These are phyloP conservation scores for Podospora bellae-mahoneyi DNA, from an alignment of 495 filamentous ascomycete species.

Conservation along the genomic window DNA sequence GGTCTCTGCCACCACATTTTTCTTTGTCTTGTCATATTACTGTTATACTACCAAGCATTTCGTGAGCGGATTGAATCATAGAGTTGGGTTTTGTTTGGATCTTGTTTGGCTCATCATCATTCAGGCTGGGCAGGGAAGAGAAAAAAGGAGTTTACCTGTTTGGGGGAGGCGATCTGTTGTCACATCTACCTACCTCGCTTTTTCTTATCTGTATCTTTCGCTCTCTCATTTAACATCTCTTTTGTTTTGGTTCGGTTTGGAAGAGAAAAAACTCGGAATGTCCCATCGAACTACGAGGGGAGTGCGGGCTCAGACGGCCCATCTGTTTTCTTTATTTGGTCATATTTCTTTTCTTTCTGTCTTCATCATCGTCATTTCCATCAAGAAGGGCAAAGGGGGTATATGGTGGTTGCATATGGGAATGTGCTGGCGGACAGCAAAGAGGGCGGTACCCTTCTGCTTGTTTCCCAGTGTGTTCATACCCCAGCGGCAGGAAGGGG, in stretches of 20 bases:
- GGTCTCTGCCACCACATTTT: not conserved
- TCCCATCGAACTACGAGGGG: not conserved
- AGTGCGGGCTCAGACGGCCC: not conserved
- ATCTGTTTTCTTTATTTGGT: conserved; percentile 2
- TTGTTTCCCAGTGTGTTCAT: not conserved
- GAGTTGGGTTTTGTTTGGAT: not conserved
- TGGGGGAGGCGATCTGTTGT: conserved; percentile 2
- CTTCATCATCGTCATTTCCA: conserved; percentile 2
- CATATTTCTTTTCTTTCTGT: not conserved
- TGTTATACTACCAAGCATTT: conserved; percentile 10
- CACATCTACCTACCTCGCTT: not conserved
- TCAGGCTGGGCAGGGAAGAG: conserved; percentile 1
- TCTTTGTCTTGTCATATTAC: conserved; percentile 3
- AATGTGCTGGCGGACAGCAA: not conserved
- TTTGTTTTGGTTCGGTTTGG: conserved; percentile 6
- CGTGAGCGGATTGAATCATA: conserved; percentile 2
- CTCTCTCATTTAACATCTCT: not conserved
- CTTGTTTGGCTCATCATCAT: not conserved
- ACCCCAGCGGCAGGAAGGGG: not conserved
- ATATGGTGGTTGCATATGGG: not conserved
- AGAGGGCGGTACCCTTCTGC: not conserved
- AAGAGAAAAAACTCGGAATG: not conserved
- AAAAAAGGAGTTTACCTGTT: conserved; percentile 1
- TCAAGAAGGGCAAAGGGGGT: not conserved
- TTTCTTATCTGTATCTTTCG: not conserved